A percentile compares a stretch with the other conserved stretches of the same genome.
These are phyloP conservation scores for Elsinoe perseae DNA, from an alignment of 2,329 filamentous ascomycete species.

Conservation along the genomic window DNA sequence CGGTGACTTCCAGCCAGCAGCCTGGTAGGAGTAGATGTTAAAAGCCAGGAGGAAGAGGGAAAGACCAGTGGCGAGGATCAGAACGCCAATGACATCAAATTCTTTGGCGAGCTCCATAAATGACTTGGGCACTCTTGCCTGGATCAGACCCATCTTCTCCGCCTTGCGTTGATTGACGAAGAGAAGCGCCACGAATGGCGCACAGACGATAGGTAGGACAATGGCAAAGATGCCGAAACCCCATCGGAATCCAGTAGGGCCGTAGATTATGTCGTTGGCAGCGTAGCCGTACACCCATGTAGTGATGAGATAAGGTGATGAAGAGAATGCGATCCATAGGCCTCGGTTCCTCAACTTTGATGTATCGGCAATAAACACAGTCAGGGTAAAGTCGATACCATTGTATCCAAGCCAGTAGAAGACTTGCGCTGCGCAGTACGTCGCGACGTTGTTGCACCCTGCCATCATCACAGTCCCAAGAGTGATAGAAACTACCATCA, in stretches of 20 bases:
- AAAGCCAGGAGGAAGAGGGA: slow-evolving; percentile 26
- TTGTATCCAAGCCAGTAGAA: slow-evolving; percentile 28
- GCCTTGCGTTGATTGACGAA: slow-evolving; percentile 25
- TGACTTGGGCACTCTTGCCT: slow-evolving; percentile 20
- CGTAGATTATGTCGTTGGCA: slow-evolving; percentile 22
- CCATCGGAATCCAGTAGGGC: slow-evolving; percentile 25
- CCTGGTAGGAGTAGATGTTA: slow-evolving; percentile 17
- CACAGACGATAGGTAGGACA: slow-evolving; percentile 24
- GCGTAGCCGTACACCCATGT: slow-evolving; percentile 26
- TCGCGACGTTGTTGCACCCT: slow-evolving; percentile 23
- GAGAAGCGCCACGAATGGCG: slow-evolving; percentile 25
- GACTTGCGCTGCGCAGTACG: slow-evolving; percentile 27
- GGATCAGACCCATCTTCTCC: slow-evolving; percentile 24
- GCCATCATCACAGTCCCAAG: slow-evolving; percentile 26
- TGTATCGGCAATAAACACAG: slow-evolving; percentile 30
- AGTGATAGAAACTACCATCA: slow-evolving; percentile 26
- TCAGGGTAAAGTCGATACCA: slow-evolving; percentile 26
- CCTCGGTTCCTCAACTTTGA: slow-evolving; percentile 28
- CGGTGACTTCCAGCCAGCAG: slow-evolving; percentile 18
- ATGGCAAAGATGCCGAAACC: slow-evolving; percentile 28
- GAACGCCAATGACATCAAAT: slow-evolving; percentile 25
- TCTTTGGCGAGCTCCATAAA: slow-evolving; percentile 25
- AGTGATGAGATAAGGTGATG: slow-evolving; percentile 28
- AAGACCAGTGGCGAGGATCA: slow-evolving; percentile 33
- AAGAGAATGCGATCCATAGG: slow-evolving; percentile 26